phyloP scores from a whole-genome alignment of 2,329 filamentous ascomycete genomes.

The Triangularia setosa region DNA sequence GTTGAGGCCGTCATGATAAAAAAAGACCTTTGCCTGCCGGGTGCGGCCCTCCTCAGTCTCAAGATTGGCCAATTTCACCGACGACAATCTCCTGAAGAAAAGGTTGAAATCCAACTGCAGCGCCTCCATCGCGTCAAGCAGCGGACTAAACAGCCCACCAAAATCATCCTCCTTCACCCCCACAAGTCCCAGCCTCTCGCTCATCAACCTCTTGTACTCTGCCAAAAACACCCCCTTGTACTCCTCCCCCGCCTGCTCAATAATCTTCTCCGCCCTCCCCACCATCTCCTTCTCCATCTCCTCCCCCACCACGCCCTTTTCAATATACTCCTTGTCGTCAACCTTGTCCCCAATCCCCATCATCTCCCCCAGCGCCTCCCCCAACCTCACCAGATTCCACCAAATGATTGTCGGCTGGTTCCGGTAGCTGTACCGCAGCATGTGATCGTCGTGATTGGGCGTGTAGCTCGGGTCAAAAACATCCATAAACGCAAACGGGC shows the following conservation, averaged over 20 bases:
- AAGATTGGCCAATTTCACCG: constrained; percentile 58
- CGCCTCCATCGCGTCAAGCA: constrained; percentile 76
- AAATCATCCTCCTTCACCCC: constrained; percentile 70
- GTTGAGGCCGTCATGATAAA: constrained; percentile 69
- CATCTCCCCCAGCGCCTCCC: constrained; percentile 83
- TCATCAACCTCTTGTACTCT: constrained; percentile 90
- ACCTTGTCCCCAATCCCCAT: constrained; percentile 66
- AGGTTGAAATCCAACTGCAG: constrained; percentile 90
- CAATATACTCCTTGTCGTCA: not conserved
- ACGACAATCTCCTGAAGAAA: constrained; percentile 78
- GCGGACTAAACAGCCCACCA: constrained; percentile 72
- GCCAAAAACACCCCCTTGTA: constrained; percentile 81
- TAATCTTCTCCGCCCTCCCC: not conserved
- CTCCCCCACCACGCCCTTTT: not conserved
- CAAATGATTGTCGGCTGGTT: constrained; percentile 96
- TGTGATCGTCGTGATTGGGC: constrained; percentile 90
- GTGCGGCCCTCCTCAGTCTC: constrained; percentile 60
- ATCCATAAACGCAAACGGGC: constrained; percentile 96
- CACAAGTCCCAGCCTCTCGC: constrained; percentile 70
- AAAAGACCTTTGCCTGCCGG: constrained; percentile 68
- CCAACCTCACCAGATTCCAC: constrained; percentile 95
- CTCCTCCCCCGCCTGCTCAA: constrained; percentile 49
- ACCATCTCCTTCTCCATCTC: not conserved
- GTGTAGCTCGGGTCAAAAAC: constrained; percentile 94
- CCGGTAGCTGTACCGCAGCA: constrained; percentile 83